phyloP scores from a whole-genome alignment of 257 asterid genomes.

The Osmanthus fragrans region DNA sequence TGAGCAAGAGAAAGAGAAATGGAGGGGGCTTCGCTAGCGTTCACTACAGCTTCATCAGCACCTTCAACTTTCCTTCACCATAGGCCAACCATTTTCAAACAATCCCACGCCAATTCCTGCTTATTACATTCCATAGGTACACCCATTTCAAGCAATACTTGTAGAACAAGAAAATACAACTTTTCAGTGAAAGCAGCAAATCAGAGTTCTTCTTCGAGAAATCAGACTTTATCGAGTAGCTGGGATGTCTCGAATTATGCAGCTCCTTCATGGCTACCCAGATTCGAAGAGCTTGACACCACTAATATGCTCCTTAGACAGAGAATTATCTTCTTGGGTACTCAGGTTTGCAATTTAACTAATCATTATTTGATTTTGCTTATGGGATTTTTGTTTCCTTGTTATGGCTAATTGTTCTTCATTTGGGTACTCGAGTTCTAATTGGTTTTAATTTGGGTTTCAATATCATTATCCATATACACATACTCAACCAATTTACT shows the following conservation, averaged over 20 bases:
- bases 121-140: not conserved
- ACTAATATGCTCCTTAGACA: conserved; percentile 99
- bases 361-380: not conserved
- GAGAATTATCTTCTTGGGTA: conserved; percentile 84
- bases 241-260: conserved; percentile 70
- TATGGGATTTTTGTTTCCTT: not conserved
- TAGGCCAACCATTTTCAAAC: conserved; percentile 9
- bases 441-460: not conserved
- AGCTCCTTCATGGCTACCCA: conserved; percentile 90
- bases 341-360: conserved; percentile 47
- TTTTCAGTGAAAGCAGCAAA: conserved; percentile 38
- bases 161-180: conserved; percentile 11
- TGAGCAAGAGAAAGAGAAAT: conserved; percentile 20
- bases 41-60: conserved; percentile 34
- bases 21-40: conserved; percentile 48
- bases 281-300: conserved; percentile 94
- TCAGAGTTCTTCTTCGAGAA: conserved; percentile 12
- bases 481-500: not conserved
- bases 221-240: conserved; percentile 44
- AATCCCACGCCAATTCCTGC: conserved; percentile 10
- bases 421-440: not conserved
- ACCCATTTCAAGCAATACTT: not conserved
- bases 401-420: not conserved
- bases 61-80: conserved; percentile 26
- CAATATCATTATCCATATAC: not conserved